These are phyloP conservation scores for Monilinia laxa DNA, from an alignment of 2,329 filamentous ascomycete species.

Conservation along the genomic window DNA sequence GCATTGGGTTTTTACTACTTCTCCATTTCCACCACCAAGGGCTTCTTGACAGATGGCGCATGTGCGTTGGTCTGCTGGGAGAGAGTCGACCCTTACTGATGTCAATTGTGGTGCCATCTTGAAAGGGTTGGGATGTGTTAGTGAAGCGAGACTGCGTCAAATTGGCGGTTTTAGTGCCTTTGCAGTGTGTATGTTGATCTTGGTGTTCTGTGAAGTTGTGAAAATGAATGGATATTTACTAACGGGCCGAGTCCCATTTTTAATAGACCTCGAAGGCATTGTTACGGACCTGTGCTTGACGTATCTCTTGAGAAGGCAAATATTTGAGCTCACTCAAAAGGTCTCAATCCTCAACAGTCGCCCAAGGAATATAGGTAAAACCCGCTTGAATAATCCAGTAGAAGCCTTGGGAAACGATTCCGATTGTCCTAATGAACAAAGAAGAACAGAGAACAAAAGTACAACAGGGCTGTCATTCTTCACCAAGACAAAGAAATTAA, in stretches of 20 bases:
- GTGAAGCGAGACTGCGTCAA: not conserved
- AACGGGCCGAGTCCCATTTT: not conserved
- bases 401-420: not conserved
- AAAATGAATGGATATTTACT: not conserved
- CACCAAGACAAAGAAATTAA: not conserved
- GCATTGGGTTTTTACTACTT: not conserved
- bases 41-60: slow-evolving; percentile 9
- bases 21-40: not conserved
- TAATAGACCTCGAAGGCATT: slow-evolving; percentile 1
- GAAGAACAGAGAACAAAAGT: not conserved
- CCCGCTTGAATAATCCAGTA: not conserved
- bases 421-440: not conserved
- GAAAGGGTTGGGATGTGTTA: not conserved
- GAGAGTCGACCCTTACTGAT: not conserved
- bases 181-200: not conserved
- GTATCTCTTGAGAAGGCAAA: not conserved
- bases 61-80: not conserved
- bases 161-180: not conserved
- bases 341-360: not conserved
- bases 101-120: slow-evolving; percentile 3
- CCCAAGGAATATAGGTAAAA: not conserved
- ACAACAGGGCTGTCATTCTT: not conserved
- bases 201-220: not conserved
- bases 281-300: not conserved
- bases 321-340: not conserved